Base-by-base conservation (phyloP, 768 basidiomycete species). In the Phaeolepiota aurea region DNA sequence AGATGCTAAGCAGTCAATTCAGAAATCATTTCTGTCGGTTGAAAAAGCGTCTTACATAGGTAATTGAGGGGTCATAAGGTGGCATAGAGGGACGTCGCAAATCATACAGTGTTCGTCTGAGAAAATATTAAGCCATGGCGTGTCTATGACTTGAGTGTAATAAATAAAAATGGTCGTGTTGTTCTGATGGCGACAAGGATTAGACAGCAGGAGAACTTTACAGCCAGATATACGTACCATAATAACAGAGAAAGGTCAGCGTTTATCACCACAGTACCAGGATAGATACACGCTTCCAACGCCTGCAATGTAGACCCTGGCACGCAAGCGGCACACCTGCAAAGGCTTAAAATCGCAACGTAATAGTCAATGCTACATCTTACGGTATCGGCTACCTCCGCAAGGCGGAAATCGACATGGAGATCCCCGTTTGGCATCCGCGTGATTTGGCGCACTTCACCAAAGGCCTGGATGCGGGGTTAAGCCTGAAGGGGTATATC, bases 381-480 rank as follows among this genome's bases (percentile, higher is more conserved):
- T 54, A 87, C 86, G 4, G 82, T 87, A 47, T 87, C 86, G 15
- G 86, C 86, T 7, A 88, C 85, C 43, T 87, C 85, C 37, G 79
- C 69, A 40, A 74, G 76, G 35, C 76, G 71, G 52, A 87, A 88
- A 51, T 81, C 76, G 37, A 88, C 69, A 50, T 85, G 78, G n/a
- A 87, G 60, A 57, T 88, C 85, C 32, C 81, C 82, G 47, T 85
- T 87, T 37, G 79, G 79, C 69, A 82, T 76, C 38, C 84, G 68
- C 25, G 67, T 72, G 53, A 88, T 85, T 47, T 79, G 77, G 48
- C 73, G 77, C 9, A 88, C 59, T 60, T 85, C 83, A 31, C 86
- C 86, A 58, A 88, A 88, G 48, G 68, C 76, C 83, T 85, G 44
- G 4, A 38, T 25, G 32, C 10, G 5, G 4, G 22, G 7, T 14